Evolutionary conservation across 148 eudicot genomes (phyloP).

Genomic region (Rhododendron williamsianum): DNA sequence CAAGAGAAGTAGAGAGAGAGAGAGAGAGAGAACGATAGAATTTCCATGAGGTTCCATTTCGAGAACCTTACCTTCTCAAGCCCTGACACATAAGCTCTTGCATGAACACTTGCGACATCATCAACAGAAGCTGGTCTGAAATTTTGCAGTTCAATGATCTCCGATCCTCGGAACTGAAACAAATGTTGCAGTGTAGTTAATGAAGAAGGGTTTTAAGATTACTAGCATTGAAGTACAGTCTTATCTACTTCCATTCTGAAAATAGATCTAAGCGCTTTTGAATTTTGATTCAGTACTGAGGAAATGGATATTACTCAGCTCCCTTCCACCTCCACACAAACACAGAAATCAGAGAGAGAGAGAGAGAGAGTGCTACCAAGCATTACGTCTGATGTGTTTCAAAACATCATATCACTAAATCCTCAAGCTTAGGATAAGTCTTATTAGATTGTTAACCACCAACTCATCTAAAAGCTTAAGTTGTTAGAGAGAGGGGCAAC

Average conservation of each 20-base stretch:
- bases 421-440: not conserved
- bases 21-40: not conserved
- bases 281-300: conserved; percentile 5
- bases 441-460: no score
- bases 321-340: not conserved
- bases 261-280: not conserved
- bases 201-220: not conserved
- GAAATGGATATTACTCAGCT: not conserved
- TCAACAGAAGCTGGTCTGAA: conserved; percentile 61
- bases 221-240: not conserved
- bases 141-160: conserved; percentile 56
- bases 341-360: not conserved
- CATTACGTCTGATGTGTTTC: not conserved
- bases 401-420: not conserved
- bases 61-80: conserved; percentile 74
- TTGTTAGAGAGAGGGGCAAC: no score
- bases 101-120: conserved; percentile 75
- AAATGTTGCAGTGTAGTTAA: not conserved
- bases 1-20: not conserved
- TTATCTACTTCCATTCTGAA: not conserved
- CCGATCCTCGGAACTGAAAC: conserved; percentile 62
- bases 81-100: conserved; percentile 69
- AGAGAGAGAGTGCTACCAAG: not conserved
- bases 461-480: no score
- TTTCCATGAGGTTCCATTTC: not conserved